Conservation (phyloP, 208 protist genomes). For the Crithidia expoeki region DNA sequence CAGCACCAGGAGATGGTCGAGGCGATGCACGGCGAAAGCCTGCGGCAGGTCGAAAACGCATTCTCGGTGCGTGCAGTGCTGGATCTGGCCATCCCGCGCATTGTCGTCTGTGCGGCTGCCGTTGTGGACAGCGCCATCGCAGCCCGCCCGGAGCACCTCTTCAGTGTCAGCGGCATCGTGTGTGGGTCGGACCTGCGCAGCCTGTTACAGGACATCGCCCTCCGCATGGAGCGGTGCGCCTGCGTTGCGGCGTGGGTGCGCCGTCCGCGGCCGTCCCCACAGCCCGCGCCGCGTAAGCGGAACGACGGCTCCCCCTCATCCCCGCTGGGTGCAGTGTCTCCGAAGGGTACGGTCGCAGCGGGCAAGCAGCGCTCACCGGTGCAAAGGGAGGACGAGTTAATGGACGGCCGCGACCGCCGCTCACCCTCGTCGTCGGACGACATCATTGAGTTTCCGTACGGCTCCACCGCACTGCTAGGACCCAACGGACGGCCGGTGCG, state of each 20-base stretch:
- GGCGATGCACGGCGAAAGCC: slow-evolving; percentile 29
- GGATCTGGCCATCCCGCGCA: slow-evolving; percentile 41
- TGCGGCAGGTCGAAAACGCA: slow-evolving; percentile 29
- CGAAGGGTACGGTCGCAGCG: background rate
- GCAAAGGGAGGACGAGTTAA: slow-evolving; percentile 31
- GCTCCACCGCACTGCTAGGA: slow-evolving; percentile 42
- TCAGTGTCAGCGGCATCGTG: slow-evolving; percentile 53
- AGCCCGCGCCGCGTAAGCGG: background rate
- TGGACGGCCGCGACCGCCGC: slow-evolving; percentile 11
- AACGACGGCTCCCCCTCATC: slow-evolving; percentile 6
- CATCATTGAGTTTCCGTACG: slow-evolving; percentile 49
- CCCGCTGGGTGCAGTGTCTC: background rate
- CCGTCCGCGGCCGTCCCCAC: background rate
- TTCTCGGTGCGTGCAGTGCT: slow-evolving; percentile 66
- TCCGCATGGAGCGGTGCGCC: slow-evolving; percentile 46
- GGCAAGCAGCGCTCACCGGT: slow-evolving; percentile 7
- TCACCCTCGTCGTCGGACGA: slow-evolving; percentile 34
- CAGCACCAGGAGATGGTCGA: slow-evolving; percentile 32
- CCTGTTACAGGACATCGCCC: slow-evolving; percentile 44
- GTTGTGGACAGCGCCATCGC: slow-evolving; percentile 45
- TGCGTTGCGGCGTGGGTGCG: slow-evolving; percentile 49
- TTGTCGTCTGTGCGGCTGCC: slow-evolving; percentile 39
- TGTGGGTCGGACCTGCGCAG: slow-evolving; percentile 36
- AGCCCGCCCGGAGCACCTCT: slow-evolving; percentile 34
- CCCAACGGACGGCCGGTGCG: slow-evolving; percentile 34